A percentile compares a stretch with the other conserved stretches of the same genome.
Conservation (phyloP, 257 asterid genomes). For the Galeopsis tetrahit region DNA sequence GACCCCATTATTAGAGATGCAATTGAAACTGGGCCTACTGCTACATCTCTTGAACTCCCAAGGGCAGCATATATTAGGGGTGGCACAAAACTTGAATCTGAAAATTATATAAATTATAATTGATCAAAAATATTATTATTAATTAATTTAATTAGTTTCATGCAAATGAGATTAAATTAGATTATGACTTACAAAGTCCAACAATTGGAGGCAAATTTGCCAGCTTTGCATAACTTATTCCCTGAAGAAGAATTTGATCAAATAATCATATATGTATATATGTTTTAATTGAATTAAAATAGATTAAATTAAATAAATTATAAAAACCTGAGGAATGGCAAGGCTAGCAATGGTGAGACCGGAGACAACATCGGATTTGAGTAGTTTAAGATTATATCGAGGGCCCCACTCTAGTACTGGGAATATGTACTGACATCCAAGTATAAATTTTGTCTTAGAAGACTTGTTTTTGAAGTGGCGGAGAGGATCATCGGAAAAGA, state of each 20-base stretch:
- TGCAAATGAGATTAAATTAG: neutral
- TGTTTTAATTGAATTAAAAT: neutral
- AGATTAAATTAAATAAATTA: neutral
- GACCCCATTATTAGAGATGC: conserved; percentile 77
- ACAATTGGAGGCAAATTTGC: conserved; percentile 83
- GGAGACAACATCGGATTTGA: conserved; percentile 74
- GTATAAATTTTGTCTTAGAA: conserved; percentile 41
- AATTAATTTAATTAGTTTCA: neutral
- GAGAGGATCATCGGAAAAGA: conserved; percentile 73
- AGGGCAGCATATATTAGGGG: conserved; percentile 69
- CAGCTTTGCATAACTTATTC: conserved; percentile 77
- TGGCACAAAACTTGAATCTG: conserved; percentile 88
- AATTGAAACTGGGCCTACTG: conserved; percentile 82
- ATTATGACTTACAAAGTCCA: conserved; percentile 64
- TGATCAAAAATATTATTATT: neutral
- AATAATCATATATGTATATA: neutral
- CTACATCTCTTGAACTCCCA: conserved; percentile 84
- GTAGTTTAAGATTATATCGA: conserved; percentile 45
- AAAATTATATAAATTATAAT: neutral
- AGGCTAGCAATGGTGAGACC: conserved; percentile 88
- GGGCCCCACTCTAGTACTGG: conserved; percentile 79
- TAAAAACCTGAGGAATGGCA: conserved; percentile 73
- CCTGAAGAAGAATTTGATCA: conserved; percentile 41
- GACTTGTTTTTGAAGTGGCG: conserved; percentile 63
- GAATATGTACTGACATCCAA: conserved; percentile 62